Evolutionary conservation across 2,329 filamentous ascomycete species (phyloP), one percentile per base, ranked within the genome.

Genomic region (Phyllosticta citriasiana): DNA sequence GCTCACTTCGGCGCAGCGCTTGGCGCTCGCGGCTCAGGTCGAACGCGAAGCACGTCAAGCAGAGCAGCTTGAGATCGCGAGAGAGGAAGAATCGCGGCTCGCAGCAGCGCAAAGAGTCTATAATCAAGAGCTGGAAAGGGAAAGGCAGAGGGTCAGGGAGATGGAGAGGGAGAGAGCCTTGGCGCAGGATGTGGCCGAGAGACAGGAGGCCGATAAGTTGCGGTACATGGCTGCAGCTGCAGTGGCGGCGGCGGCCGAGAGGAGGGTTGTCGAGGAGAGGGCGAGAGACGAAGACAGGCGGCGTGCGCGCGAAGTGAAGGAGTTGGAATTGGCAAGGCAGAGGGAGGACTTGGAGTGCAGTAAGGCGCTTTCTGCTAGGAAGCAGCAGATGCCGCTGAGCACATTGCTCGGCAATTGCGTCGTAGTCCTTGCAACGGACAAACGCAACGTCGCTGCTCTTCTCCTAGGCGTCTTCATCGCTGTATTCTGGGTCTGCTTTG

Each of bases 1-100:
- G 69, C 81, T 91, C 10, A 82, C 85, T 19, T 72, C 82, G 0
- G 74, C 78, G 1, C 70, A 87, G 12, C 80, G 85, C 59, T 80
- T 81, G 19, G 83, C 85, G 65, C 75, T 91, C 22, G 82, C 62
- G 76, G 76, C n/a, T 63, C 72, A 9, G 73, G 79, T 33, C 24
- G 26, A 56, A 30, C 26, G 27, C 16, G 26, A 27, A 26, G n/a
- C 16, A 14, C n/a, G 5, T 2, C 14, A 12, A 35, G 77, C 80
- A 56, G 74, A 78, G 60, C 63, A 65, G 56, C 64, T 61, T 64
- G 14, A 66, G 60, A 66, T 68, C 26, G 65, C 64, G 0, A 66
- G 72, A 60, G 71, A 67, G 63, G 65, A 63, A 57, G 30, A 30
- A 9, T 5, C 12, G 27, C 54, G 35, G 14, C 25, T 26, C 4